Evolutionary conservation across 768 basidiomycete genomes (phyloP).

Genomic region (Rhizopogon salebrosus): DNA sequence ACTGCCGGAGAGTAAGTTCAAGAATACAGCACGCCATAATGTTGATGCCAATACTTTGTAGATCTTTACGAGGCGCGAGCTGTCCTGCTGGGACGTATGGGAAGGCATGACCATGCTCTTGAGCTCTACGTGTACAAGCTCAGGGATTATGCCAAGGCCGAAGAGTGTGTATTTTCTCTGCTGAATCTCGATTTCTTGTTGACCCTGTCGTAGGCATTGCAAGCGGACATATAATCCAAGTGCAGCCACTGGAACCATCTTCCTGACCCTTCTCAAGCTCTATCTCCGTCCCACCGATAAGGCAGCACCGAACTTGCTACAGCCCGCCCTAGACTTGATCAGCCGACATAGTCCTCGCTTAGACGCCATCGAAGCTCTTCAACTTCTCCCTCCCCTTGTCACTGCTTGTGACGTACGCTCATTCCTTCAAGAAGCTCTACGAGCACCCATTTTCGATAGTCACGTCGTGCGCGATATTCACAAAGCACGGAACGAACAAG

Average conservation of each 20-base stretch:
- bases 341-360: conserved; percentile 78
- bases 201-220: conserved; percentile 65
- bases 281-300: conserved; percentile 74
- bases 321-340: conserved; percentile 85
- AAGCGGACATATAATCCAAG: conserved; percentile 67
- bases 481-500: conserved; percentile 73
- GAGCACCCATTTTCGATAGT: conserved; percentile 64
- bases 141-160: conserved; percentile 79
- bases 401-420: conserved; percentile 72
- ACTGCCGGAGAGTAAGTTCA: conserved; percentile 73
- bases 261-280: conserved; percentile 78
- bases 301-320: conserved; percentile 51
- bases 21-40: neutral
- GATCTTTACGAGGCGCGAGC: conserved; percentile 91
- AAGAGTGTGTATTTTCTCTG: conserved; percentile 54
- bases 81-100: conserved; percentile 82
- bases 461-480: conserved; percentile 64
- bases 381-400: conserved; percentile 87
- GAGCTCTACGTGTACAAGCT: conserved; percentile 91
- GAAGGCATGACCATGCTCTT: conserved; percentile 90
- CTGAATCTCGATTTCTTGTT: neutral
- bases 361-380: conserved; percentile 75
- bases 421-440: conserved; percentile 70
- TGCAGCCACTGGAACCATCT: conserved; percentile 57
- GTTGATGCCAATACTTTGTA: conserved; percentile 22